These are phyloP conservation scores for Boletus fagicola DNA, from an alignment of 768 basidiomycete genomes.

Conservation along the genomic window DNA sequence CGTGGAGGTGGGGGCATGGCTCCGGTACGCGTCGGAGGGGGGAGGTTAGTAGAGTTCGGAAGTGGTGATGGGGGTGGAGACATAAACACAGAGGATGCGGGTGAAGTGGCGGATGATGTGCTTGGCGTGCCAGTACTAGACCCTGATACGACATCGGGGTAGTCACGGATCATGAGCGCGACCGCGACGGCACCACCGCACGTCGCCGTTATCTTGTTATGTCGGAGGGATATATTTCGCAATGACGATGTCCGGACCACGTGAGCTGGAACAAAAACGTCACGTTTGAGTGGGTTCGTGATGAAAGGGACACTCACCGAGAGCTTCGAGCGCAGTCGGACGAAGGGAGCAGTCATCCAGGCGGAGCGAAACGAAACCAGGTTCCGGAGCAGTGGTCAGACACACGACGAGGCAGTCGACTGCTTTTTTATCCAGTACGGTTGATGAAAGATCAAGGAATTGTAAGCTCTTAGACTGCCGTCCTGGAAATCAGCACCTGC, in stretches of 20 bases:
- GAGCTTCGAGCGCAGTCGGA: constrained; percentile 69
- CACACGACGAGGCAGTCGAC: constrained; percentile 79
- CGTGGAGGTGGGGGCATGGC: constrained; percentile 49
- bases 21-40: constrained; percentile 32
- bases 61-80: constrained; percentile 30
- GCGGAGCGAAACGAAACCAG: constrained; percentile 70
- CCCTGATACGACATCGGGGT: constrained; percentile 69
- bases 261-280: constrained; percentile 50
- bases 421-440: constrained; percentile 76
- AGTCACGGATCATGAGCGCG: constrained; percentile 95
- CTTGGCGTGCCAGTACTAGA: neutral
- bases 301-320: constrained; percentile 55
- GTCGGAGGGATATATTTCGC: constrained; percentile 84
- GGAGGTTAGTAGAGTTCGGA: constrained; percentile 26
- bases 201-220: constrained; percentile 80
- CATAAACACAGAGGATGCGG: constrained; percentile 20
- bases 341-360: constrained; percentile 84
- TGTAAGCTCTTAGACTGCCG: constrained; percentile 68
- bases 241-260: constrained; percentile 80
- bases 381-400: constrained; percentile 40
- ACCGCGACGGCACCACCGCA: constrained; percentile 91
- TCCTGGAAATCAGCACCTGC: neutral
- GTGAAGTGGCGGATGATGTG: constrained; percentile 10
- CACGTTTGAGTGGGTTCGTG: neutral
- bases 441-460: constrained; percentile 90